A percentile compares a stretch with the other conserved stretches of the same genome.
Conservation (phyloP, 2,329 filamentous ascomycete genomes). For the Aulographum hederae region DNA sequence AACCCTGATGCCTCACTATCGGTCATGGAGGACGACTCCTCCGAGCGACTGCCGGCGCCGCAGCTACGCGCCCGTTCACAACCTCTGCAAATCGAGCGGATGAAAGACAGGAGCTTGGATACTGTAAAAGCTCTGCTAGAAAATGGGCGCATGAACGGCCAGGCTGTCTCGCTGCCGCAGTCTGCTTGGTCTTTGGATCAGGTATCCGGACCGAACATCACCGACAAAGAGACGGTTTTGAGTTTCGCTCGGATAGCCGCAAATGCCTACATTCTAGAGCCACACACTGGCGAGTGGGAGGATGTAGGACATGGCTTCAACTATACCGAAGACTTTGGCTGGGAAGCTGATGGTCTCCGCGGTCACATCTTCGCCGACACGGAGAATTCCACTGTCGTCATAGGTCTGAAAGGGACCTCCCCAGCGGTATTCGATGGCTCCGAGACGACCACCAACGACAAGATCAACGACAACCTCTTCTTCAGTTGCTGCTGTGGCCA, state of each 20-base stretch:
- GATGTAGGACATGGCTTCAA: slow-evolving; percentile 61
- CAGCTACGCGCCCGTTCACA: slow-evolving; percentile 39
- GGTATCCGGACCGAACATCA: slow-evolving; percentile 60
- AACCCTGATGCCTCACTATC: slow-evolving; percentile 42
- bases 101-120: slow-evolving; percentile 58
- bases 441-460: slow-evolving; percentile 92
- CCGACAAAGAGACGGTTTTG: slow-evolving; percentile 68
- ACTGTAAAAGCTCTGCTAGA: slow-evolving; percentile 66
- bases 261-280: slow-evolving; percentile 68
- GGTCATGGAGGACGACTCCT: slow-evolving; percentile 34
- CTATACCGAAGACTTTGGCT: slow-evolving; percentile 76
- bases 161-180: slow-evolving; percentile 46
- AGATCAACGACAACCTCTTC: slow-evolving; percentile 93
- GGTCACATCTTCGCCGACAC: slow-evolving; percentile 87
- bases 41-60: slow-evolving; percentile 20
- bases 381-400: slow-evolving; percentile 69
- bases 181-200: slow-evolving; percentile 73
- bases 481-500: slow-evolving; percentile 97
- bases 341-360: slow-evolving; percentile 73
- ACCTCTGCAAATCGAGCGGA: slow-evolving; percentile 54
- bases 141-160: slow-evolving; percentile 49
- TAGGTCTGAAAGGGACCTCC: slow-evolving; percentile 75
- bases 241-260: slow-evolving; percentile 76
- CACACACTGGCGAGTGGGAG: slow-evolving; percentile 61
- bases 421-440: slow-evolving; percentile 90